Base-by-base conservation (phyloP, 129 eudicot species). In the Centella asiatica region DNA sequence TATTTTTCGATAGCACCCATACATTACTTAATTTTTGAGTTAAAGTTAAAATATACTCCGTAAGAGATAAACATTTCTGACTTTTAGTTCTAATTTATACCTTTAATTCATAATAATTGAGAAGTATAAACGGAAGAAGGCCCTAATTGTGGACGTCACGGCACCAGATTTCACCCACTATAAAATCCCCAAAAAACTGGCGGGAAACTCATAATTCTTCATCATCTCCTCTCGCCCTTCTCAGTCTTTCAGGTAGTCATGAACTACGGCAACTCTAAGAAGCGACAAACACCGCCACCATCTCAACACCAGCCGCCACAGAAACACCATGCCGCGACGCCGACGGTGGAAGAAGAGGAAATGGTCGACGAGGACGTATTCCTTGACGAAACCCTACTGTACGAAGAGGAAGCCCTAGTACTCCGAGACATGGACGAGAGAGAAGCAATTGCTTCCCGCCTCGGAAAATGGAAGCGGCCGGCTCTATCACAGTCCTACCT, bases 401-500 rank as follows among this genome's bases (percentile, higher is more conserved):
- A 37, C 57, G 66, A 78, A 28, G 90, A 82, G 57, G 94, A 87
- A 47, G 71, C 81, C 17, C 76, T 69, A 44, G 65, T 77, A 49
- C 81, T 86, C 36, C 90, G 87, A 12, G 90, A 83, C 60, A 72
- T 75, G 66, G 87, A 86, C 19, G 79, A 80, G 64, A 72, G 85
- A 31, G 80, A 81, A 72, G 88, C 94, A 40, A 68, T 84, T 23
- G 81, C 89, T 17, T 56, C 66, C 18, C 85, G 94, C n/a, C 74
- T 92, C 20, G 23, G 36, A 11, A 92, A 92, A 64, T 92, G 99
- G 99, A 82, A 85, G 48, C 96, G 99, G 2, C 99, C 98, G 12
- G 18, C 29, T 0, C 60, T 82, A 27, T 60, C 75, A 5, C 39
- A 64, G 12, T 47, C 81, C 6, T 84, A 84, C 73, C 66, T 52